phyloP scores from a whole-genome alignment of 1,284 basidiomycete genomes.

The Leccinum angustisporum region DNA sequence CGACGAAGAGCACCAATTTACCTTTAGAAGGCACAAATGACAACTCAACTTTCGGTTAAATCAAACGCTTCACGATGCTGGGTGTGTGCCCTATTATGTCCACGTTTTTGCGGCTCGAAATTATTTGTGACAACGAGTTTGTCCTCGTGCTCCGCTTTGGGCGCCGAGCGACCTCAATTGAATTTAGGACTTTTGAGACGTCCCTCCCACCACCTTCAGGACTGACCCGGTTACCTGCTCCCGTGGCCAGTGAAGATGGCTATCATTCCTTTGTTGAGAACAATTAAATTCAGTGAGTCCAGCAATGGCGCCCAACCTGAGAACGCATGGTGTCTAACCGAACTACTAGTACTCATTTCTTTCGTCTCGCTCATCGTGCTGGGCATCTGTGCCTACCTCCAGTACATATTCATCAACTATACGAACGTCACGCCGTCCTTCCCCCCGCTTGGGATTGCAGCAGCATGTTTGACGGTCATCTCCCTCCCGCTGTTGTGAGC shows the following conservation, averaged over 20 bases:
- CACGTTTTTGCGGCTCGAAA: not conserved
- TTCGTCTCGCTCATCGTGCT: slow-evolving; percentile 23
- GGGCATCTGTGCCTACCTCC: slow-evolving; percentile 22
- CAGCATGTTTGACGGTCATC: slow-evolving; percentile 17
- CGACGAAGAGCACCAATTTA: not conserved
- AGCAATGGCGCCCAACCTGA: not conserved
- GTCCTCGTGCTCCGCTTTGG: not conserved
- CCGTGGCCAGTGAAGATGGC: slow-evolving; percentile 18
- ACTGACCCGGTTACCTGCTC: not conserved
- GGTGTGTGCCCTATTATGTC: slow-evolving; percentile 3
- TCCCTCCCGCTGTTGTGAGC: slow-evolving; percentile 29
- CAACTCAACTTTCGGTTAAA: not conserved
- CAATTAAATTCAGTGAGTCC: slow-evolving; percentile 24
- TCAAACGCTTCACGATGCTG: not conserved
- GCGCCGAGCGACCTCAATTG: not conserved
- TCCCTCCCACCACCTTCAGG: not conserved
- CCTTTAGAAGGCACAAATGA: not conserved
- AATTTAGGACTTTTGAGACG: not conserved
- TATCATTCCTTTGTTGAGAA: slow-evolving; percentile 27
- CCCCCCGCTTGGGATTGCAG: slow-evolving; percentile 17
- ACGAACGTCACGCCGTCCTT: slow-evolving; percentile 8
- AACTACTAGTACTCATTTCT: slow-evolving; percentile 12
- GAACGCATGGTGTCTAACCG: not conserved
- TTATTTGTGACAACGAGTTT: slow-evolving; percentile 6
- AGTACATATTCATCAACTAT: slow-evolving; percentile 9